Base-by-base conservation (phyloP, 192 early-diverging fungal species). In the Umbelopsis vinacea region DNA sequence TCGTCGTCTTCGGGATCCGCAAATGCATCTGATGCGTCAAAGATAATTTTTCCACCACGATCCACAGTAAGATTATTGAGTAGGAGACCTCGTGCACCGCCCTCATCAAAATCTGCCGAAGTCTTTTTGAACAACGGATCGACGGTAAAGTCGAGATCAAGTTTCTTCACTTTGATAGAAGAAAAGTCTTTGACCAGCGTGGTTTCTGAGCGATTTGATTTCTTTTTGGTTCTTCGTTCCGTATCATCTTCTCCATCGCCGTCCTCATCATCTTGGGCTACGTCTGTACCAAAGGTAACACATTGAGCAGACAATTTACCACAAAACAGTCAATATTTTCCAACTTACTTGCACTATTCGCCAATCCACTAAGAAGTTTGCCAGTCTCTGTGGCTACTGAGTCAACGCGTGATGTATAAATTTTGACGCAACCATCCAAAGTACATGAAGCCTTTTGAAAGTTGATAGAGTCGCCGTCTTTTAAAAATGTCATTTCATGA, bases 401-500 rank as follows among this genome's bases (percentile, higher is more conserved):
- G 79, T 99, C 96, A n/a, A 99, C 95, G 48, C 97, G 89, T 19
- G 93, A 95, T 0, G 95, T 92, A 79, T 97, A 99, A 72, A 99
- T 93, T 83, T 98, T 99, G 69, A 99, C 92, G 73, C 95, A 97
- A 15, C 95, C 96, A 79, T 97, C 96, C 52, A 99, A 80, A 12
- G 96, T 99, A 76, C 93, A 96, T 46, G 97, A 99, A 22, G 97
- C 97, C 72, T 93, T 96, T 75, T 97, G 96, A 76, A 99, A 99
- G 81, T 99, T 99, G 83, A 99, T 97, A 14, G 95, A 93, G 83
- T 96, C 94, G 33, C 96, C 96, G n/a, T 97, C 95, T 12, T 90
- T 86, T 66, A 99, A 78, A 24, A 99, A 82, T 4, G 89, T 92
- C 95, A 99, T 92, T 78, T 99, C 95, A 76, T 94, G 89, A 75